These are phyloP conservation scores for Clarireedia homoeocarpa DNA, from an alignment of 2,329 filamentous ascomycete species.

Conservation along the genomic window DNA sequence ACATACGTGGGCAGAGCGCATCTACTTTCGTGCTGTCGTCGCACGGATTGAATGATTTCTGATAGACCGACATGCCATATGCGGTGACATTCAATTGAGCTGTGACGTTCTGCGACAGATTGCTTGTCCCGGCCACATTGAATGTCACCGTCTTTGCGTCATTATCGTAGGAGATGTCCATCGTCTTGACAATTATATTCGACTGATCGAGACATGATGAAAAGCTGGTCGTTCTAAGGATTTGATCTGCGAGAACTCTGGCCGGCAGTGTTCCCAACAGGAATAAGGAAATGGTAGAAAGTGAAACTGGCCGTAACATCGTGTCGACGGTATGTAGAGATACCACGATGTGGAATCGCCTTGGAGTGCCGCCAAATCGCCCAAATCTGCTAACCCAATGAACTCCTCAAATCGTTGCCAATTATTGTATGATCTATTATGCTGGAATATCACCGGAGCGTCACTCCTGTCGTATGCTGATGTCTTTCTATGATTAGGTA, in stretches of 20 bases:
- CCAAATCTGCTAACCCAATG: not conserved
- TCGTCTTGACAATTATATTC: conserved; percentile 60
- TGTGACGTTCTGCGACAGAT: conserved; percentile 68
- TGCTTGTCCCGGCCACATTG: conserved; percentile 72
- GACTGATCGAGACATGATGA: conserved; percentile 56
- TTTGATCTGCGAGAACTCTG: conserved; percentile 53
- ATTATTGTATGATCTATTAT: not conserved
- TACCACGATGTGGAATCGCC: conserved; percentile 6
- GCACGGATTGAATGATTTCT: conserved; percentile 78
- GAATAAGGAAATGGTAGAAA: conserved; percentile 24
- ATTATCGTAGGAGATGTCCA: conserved; percentile 75
- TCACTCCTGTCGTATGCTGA: not conserved
- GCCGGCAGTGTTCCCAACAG: conserved; percentile 24
- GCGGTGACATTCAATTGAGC: conserved; percentile 40
- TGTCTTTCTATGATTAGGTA: conserved; percentile 3
- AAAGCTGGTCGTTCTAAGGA: conserved; percentile 77
- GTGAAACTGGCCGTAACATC: conserved; percentile 25
- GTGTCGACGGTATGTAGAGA: conserved; percentile 15
- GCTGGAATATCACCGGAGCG: not conserved
- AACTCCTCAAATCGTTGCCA: not conserved
- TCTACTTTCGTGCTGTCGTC: conserved; percentile 55
- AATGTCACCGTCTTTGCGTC: conserved; percentile 67
- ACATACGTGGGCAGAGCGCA: conserved; percentile 69
- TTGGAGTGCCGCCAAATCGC: not conserved
- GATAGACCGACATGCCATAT: conserved; percentile 77